Evolutionary conservation across 371 early-diverging fungal species (phyloP).

Genomic region (Gilbertella persicaria): DNA sequence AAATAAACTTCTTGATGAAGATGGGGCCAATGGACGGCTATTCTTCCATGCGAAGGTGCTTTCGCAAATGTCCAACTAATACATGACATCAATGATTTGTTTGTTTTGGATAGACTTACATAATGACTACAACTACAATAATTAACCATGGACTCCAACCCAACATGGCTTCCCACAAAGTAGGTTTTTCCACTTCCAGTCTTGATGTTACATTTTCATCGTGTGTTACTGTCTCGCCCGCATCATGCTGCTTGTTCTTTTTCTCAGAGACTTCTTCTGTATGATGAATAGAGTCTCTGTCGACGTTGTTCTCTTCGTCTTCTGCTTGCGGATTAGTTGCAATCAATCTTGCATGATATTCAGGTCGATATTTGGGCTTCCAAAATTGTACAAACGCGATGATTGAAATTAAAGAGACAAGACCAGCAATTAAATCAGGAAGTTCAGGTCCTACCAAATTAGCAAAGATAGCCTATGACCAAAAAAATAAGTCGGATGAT

Average conservation of each 20-base stretch:
- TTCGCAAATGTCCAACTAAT: conserved; percentile 46
- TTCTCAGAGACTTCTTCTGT: background rate
- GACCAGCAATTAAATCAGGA: conserved; percentile 51
- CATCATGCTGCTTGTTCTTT: background rate
- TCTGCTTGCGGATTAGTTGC: background rate
- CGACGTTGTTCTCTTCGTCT: conserved; percentile 20
- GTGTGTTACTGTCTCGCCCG: conserved; percentile 3
- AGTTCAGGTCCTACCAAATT: conserved; percentile 52
- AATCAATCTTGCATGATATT: conserved; percentile 28
- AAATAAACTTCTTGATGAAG: conserved; percentile 43
- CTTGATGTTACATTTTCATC: background rate
- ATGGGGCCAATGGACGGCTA: conserved; percentile 41
- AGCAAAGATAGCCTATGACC: conserved; percentile 34
- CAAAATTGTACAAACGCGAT: conserved; percentile 50
- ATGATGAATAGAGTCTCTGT: background rate
- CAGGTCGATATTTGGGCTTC: conserved; percentile 48
- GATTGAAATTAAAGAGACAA: conserved; percentile 37
- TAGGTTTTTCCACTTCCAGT: conserved; percentile 29
- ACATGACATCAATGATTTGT: background rate
- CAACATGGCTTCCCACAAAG: conserved; percentile 29
- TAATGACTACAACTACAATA: conserved; percentile 49
- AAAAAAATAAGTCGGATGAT: background rate
- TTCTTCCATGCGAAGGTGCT: conserved; percentile 29
- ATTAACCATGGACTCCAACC: conserved; percentile 54
- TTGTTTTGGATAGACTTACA: conserved; percentile 21